Base-by-base conservation (phyloP, 2,329 filamentous ascomycete species). In the Aspergillus viridinutans region DNA sequence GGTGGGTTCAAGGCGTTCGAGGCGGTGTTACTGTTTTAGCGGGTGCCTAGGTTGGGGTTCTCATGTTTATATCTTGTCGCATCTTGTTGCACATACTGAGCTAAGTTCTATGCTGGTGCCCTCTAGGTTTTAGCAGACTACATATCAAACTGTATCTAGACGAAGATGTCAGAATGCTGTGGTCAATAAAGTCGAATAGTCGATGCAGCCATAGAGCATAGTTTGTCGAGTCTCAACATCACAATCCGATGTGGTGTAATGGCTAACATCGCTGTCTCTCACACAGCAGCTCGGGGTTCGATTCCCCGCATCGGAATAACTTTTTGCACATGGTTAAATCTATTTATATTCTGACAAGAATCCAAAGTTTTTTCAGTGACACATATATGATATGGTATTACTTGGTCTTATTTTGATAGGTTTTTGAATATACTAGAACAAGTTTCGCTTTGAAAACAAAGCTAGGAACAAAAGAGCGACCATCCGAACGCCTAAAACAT, bases 1-100 rank as follows among this genome's bases (percentile, higher is more conserved):
- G 42, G 10, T 40, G 50, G 17, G 49, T 45, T 50, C 35, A 25
- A 12, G 42, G 17, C 9, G 25, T 40, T 45, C 50, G 48, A 25
- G 21, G 17, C 47, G 53, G 29, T 51, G 50, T 47, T 54, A 53
- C 42, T 55, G 25, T 9, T 51, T 56, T 50, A 50, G 56, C 53
- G 55, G 52, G 52, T 40, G 54, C 49, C 57, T 26, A 23, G n/a
- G 23, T 47, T 21, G 23, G 50, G 29, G 25, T 26, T n/a, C 45
- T 47, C 35, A 50, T 25, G 20, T 42, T 45, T 32, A 35, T 26
- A 28, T 32, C 4, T 43, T 20, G 42, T 38, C 32, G 14, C 32
- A 35, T 32, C 4, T 48, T 10, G 42, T 17, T 12, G 5, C 32
- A 7, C 14, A 38, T 38, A 38, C 32, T 7, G 14, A 17, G 32